A percentile compares a stretch with the other conserved stretches of the same genome.
Conservation (phyloP, 2,329 filamentous ascomycete species). For the Neopestalotiopsis sp. region DNA sequence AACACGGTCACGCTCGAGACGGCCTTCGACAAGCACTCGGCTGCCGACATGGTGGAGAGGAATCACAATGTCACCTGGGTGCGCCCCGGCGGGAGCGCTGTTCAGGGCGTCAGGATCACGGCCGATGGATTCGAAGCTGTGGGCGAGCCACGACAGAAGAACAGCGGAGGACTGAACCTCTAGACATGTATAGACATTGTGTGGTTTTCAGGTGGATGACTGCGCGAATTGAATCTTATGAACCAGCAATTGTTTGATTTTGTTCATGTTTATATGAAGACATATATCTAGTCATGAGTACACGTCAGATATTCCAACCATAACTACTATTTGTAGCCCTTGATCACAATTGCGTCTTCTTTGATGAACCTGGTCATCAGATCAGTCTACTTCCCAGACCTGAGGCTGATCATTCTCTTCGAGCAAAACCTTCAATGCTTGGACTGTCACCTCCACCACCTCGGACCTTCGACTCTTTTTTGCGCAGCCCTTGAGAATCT, state of each 20-base stretch:
- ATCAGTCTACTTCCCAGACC: slow-evolving; percentile 14
- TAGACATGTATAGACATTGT: background rate
- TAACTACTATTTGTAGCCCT: background rate
- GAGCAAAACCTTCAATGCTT: slow-evolving; percentile 73
- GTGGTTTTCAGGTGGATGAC: background rate
- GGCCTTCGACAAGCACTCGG: slow-evolving; percentile 67
- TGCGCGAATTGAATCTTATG: background rate
- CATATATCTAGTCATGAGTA: background rate
- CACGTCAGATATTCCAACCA: background rate
- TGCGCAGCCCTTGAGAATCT: slow-evolving; percentile 71
- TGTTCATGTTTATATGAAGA: background rate
- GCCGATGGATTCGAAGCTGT: slow-evolving; percentile 80
- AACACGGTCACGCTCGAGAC: slow-evolving; percentile 72
- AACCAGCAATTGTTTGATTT: background rate
- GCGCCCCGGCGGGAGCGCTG: slow-evolving; percentile 65
- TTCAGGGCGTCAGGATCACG: slow-evolving; percentile 69
- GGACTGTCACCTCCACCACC: slow-evolving; percentile 73
- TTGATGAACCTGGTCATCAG: background rate
- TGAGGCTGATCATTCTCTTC: slow-evolving; percentile 36
- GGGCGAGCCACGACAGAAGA: slow-evolving; percentile 74
- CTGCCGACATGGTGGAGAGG: slow-evolving; percentile 63
- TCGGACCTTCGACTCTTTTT: slow-evolving; percentile 71
- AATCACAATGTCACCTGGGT: slow-evolving; percentile 79
- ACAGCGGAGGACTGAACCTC: slow-evolving; percentile 66
- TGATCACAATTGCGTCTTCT: background rate